Percentiles rank a stretch among this genome's conserved stretches.
phyloP scores from a whole-genome alignment of 306 rosid species.

The Comarum palustre region DNA sequence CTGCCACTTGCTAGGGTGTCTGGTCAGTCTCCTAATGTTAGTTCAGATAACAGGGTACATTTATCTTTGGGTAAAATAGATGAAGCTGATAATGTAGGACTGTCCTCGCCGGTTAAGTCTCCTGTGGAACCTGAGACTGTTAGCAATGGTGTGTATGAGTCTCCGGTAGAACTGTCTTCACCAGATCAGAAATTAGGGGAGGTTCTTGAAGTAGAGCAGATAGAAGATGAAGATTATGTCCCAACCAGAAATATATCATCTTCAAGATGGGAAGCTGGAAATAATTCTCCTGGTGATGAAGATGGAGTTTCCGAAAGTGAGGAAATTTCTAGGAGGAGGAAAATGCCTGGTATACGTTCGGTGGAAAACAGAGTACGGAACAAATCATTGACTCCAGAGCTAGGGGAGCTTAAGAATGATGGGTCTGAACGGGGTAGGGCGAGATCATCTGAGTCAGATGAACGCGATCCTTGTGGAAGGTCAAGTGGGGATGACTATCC shows the following conservation, averaged over 20 bases:
- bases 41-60: slow-evolving; percentile 40
- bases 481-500: slow-evolving; percentile 58
- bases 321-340: slow-evolving; percentile 59
- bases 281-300: slow-evolving; percentile 80
- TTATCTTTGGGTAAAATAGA: slow-evolving; percentile 32
- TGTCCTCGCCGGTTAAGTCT: slow-evolving; percentile 27
- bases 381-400: slow-evolving; percentile 61
- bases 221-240: slow-evolving; percentile 63
- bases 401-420: slow-evolving; percentile 55
- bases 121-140: slow-evolving; percentile 25
- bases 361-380: slow-evolving; percentile 44
- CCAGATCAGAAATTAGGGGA: slow-evolving; percentile 36
- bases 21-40: slow-evolving; percentile 42
- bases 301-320: slow-evolving; percentile 65
- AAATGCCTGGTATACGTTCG: slow-evolving; percentile 35
- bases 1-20: slow-evolving; percentile 48
- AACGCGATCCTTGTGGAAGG: slow-evolving; percentile 44
- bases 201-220: slow-evolving; percentile 47
- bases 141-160: slow-evolving; percentile 22
- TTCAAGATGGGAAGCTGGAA: slow-evolving; percentile 95
- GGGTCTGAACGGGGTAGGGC: slow-evolving; percentile 52
- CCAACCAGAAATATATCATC: slow-evolving; percentile 79
- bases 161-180: slow-evolving; percentile 34
- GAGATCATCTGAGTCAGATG: slow-evolving; percentile 72
- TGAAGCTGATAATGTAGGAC: slow-evolving; percentile 30